phyloP scores from a whole-genome alignment of 208 protist genomes.

The Acanthamoeba healyi region DNA sequence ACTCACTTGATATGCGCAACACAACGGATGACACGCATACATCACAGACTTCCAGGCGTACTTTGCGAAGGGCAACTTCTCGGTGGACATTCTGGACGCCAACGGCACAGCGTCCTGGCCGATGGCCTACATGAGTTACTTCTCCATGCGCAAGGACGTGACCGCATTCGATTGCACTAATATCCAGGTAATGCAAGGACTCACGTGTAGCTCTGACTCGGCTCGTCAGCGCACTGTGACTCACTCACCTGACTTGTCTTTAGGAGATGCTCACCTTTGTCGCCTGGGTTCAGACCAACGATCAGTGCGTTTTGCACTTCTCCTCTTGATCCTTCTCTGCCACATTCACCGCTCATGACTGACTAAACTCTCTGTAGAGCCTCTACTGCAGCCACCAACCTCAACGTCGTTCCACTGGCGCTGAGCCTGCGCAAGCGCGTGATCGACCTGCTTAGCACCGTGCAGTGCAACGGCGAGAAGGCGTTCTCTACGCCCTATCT shows the following conservation, averaged over 20 bases:
- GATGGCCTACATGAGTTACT: slow-evolving; percentile 34
- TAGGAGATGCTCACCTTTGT: slow-evolving; percentile 45
- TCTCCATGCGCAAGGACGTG: neutral
- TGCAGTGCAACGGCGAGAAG: neutral
- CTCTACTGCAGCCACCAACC: neutral
- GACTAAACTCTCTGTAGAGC: neutral
- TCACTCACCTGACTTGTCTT: too few species aligned
- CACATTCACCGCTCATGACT: too few species aligned
- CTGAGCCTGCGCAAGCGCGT: neutral
- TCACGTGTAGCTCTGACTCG: too few species aligned
- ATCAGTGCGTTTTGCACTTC: too few species aligned
- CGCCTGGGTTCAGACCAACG: slow-evolving; percentile 25
- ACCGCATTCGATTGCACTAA: neutral
- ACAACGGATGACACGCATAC: too few species aligned
- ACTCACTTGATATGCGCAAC: too few species aligned
- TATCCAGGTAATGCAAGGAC: too few species aligned
- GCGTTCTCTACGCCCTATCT: neutral
- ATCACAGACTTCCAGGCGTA: neutral
- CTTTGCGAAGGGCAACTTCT: neutral
- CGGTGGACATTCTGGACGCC: slow-evolving; percentile 46
- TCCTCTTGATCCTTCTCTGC: neutral
- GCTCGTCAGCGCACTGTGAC: too few species aligned
- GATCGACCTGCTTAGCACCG: neutral
- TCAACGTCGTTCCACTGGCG: neutral
- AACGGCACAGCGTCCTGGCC: slow-evolving; percentile 12